Base-by-base conservation (phyloP, 345 rosid species). In the Eucalyptus cladocalyx region DNA sequence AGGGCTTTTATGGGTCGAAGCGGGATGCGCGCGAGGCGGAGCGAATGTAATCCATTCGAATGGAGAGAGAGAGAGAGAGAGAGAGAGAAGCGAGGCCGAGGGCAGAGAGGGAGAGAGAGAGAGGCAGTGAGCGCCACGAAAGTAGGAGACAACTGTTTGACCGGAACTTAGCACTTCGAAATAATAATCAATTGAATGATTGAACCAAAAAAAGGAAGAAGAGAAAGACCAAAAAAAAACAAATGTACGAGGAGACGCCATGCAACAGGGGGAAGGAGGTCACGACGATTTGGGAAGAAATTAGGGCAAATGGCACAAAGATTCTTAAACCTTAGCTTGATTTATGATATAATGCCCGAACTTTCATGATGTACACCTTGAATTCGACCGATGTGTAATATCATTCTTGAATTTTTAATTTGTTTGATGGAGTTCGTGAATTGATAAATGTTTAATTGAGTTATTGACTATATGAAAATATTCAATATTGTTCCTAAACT, bases 401-500 rank as follows among this genome's bases (percentile, higher is more conserved):
- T 32, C 2, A 0, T 67, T 34, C 0, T 0, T 8, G 6, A 17
- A 32, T 32, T 69, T n/a, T 32, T 18, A 69, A 69, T 69, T 69
- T 69, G 4, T 69, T 65, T 19, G 5, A 69, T 69, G 6, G 37
- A 0, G 2, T 32, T 9, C 24, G 0, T 32, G 12, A 69, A 69
- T 32, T 69, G 2, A 34, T 17, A 17, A 19, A 32, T 32, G 4
- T 17, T 32, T 17, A 69, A 65, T 4, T 32, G 8, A 65, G 1
- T n/a, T 1, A 32, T 7, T 65, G 0, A 16, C 11, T 65, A n/a
- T 62, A 62, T 30, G 34, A 7, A 30, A 62, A 62, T 62, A 0
- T 62, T 14, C 9, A 14, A 62, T 30, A 1, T 56, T 5, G 0
- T 24, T 12, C 7, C 0, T 28, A 11, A 30, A 62, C 5, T 62